Conservation (phyloP, 2,329 filamentous ascomycete genomes). For the Aspergillus puulaauensis region DNA sequence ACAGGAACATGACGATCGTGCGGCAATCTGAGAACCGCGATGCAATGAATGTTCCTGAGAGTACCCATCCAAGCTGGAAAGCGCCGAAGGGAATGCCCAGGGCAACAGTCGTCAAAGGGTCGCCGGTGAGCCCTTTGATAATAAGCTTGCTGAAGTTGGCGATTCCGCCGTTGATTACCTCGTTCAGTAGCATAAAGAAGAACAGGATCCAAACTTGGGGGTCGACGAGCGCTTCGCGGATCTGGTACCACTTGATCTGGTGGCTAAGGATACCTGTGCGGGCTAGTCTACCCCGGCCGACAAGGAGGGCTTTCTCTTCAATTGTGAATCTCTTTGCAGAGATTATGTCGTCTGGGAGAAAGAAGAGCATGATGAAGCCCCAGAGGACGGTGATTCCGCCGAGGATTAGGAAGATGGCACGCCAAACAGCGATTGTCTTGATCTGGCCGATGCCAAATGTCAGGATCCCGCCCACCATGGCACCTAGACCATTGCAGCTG, state of each 20-base stretch:
- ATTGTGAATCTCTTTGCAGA: conserved; percentile 42
- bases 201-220: conserved; percentile 48
- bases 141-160: conserved; percentile 59
- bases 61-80: conserved; percentile 53
- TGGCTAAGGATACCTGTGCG: conserved; percentile 46
- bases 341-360: conserved; percentile 47
- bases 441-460: conserved; percentile 43
- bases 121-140: conserved; percentile 47
- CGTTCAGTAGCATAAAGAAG: conserved; percentile 52
- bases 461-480: conserved; percentile 30
- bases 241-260: conserved; percentile 49
- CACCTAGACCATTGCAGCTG: conserved; percentile 41
- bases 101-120: conserved; percentile 49
- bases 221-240: conserved; percentile 48
- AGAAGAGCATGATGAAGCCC: conserved; percentile 40
- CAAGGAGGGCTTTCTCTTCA: conserved; percentile 46
- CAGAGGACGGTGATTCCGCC: conserved; percentile 46
- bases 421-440: conserved; percentile 44
- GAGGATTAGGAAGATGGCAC: conserved; percentile 47
- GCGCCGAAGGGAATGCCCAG: conserved; percentile 57
- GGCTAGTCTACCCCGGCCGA: conserved; percentile 33
- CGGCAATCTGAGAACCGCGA: conserved; percentile 52
- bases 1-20: conserved; percentile 54
- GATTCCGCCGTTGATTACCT: conserved; percentile 53
- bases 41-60: conserved; percentile 54